A percentile compares a stretch with the other conserved stretches of the same genome.
These are phyloP conservation scores for Marasmius sp. DNA, from an alignment of 1,284 basidiomycete genomes.

Conservation along the genomic window DNA sequence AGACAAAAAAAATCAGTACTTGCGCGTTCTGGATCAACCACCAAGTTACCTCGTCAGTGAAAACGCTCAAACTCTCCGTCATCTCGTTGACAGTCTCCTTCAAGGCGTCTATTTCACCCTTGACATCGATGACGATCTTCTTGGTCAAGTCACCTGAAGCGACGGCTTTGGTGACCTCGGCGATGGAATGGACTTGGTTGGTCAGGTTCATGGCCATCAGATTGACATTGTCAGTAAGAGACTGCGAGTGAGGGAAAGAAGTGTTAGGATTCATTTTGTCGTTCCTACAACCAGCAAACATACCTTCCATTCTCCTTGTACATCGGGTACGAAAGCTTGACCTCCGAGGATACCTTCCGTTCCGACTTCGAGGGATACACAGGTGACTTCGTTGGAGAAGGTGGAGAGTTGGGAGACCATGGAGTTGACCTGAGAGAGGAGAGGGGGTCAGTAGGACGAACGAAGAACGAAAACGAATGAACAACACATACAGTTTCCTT, in stretches of 20 bases:
- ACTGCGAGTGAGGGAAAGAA: constrained; percentile 35
- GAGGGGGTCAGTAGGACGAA: not conserved
- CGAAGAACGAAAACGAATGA: no score
- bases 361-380: constrained; percentile 79
- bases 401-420: constrained; percentile 89
- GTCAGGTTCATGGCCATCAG: constrained; percentile 92
- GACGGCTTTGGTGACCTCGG: constrained; percentile 86
- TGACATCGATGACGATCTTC: constrained; percentile 87
- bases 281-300: no score
- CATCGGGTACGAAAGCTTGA: constrained; percentile 85
- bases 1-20: no score
- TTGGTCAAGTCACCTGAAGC: constrained; percentile 88
- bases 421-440: constrained; percentile 55
- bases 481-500: constrained; percentile 65
- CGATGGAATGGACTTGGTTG: constrained; percentile 88
- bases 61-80: constrained; percentile 85
- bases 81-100: constrained; percentile 90
- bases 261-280: constrained; percentile 3
- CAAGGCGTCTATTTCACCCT: constrained; percentile 87
- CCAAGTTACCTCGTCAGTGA: constrained; percentile 78
- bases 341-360: constrained; percentile 96
- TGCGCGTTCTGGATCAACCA: no score
- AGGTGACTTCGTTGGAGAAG: constrained; percentile 83
- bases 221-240: constrained; percentile 78
- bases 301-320: constrained; percentile 92